phyloP scores from a whole-genome alignment of 805 yeast genomes.

The Saccharomycopsis lassenensis region DNA sequence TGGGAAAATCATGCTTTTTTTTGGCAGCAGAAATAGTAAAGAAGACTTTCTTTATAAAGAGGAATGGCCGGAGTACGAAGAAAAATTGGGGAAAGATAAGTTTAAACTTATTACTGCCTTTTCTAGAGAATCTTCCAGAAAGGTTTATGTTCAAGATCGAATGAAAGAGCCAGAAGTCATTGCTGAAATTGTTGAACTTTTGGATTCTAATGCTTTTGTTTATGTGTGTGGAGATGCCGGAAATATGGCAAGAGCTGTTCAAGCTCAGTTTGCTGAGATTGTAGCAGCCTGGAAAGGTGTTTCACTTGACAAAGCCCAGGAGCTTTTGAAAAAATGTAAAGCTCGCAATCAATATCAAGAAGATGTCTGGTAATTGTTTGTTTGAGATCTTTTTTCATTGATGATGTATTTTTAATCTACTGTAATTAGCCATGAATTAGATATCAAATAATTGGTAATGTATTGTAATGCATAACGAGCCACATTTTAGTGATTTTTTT shows the following conservation, averaged over 20 bases:
- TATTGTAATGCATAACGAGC: too few species aligned
- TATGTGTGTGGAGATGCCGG: slow-evolving; percentile 98
- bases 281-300: slow-evolving; percentile 53
- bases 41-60: slow-evolving; percentile 81
- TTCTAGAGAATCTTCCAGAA: slow-evolving; percentile 59
- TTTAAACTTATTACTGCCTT: slow-evolving; percentile 74
- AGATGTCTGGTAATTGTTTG: slow-evolving; percentile 73
- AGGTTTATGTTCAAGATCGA: slow-evolving; percentile 78
- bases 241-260: slow-evolving; percentile 92
- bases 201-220: slow-evolving; percentile 73
- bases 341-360: slow-evolving; percentile 88
- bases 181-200: slow-evolving; percentile 28
- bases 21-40: slow-evolving; percentile 70
- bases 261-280: slow-evolving; percentile 52
- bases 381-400: too few species aligned
- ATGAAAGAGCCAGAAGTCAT: slow-evolving; percentile 43
- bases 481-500: too few species aligned
- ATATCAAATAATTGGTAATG: too few species aligned
- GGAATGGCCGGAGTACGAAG: slow-evolving; percentile 77
- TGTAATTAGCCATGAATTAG: too few species aligned
- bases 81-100: slow-evolving; percentile 36
- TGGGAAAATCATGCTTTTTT: slow-evolving; percentile 72
- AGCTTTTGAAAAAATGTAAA: slow-evolving; percentile 65
- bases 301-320: slow-evolving; percentile 58
- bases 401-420: too few species aligned